Evolutionary conservation across 2,329 filamentous ascomycete genomes (phyloP), one percentile per base, ranked within the genome.

Genomic region (Tolypocladium inflatum): DNA sequence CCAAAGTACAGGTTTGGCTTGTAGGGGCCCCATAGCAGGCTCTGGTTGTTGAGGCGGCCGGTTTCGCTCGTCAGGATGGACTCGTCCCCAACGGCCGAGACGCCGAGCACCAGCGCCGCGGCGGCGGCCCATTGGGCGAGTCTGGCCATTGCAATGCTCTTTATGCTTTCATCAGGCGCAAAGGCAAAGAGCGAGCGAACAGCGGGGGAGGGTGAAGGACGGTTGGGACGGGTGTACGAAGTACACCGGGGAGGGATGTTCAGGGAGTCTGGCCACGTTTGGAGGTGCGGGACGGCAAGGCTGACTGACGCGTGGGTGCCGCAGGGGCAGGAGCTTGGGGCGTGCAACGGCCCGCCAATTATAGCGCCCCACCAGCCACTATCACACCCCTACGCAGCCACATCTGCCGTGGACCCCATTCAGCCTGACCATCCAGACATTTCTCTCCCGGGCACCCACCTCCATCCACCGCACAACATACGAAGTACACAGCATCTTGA

Each of bases 1-100:
- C 93, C 93, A 77, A 97, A 97, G 74, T 97, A 97, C 51, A 97
- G 74, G 68, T 97, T 97, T 0, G 93, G 89, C 65, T 90, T 85
- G 76, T 97, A 99, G 1, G 94, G 91, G 0, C 94, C 94, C 94
- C 94, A 99, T 77, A 97, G 80, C 65, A 99, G 79, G 68, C 88
- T 93, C 68, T 95, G 82, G 73, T 97, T 96, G 68, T 83, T 84
- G 61, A 78, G 70, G 17, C 79, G 78, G 39, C 74, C 76, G 60
- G 82, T 73, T 66, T 83, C 80, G 61, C 70, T 72, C 50, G 73
- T 76, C 42, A 82, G 67, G 57, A 81, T 73, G 48, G 73, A 71
- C 51, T 67, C 62, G 56, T 68, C 67, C 10, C 67, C 66, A 33
- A 62, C 60, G 51, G 69, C 71, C 38, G 65, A 50, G 11, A 42